A percentile compares a stretch with the other conserved stretches of the same genome.
Conservation (phyloP, 495 filamentous ascomycete species). For the Lophiotrema nucula region DNA sequence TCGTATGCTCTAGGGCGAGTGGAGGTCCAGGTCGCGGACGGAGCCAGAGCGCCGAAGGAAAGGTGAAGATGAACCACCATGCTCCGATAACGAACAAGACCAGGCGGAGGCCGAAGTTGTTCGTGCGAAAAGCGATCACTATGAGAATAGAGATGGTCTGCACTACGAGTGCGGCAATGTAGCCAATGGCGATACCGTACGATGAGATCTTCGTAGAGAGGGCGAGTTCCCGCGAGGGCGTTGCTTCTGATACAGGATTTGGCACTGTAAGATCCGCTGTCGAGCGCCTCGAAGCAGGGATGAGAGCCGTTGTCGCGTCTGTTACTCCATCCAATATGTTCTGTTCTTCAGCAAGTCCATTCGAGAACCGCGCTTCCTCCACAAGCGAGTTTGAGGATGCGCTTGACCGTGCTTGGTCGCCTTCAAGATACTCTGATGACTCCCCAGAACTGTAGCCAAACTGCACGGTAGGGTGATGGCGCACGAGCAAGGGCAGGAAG, state of each 20-base stretch:
- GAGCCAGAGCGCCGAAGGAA: slow-evolving; percentile 89
- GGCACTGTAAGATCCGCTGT: slow-evolving; percentile 24
- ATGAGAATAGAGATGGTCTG: slow-evolving; percentile 43
- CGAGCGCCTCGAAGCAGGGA: slow-evolving; percentile 11
- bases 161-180: slow-evolving; percentile 43
- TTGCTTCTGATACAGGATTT: slow-evolving; percentile 19
- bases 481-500: slow-evolving; percentile 47
- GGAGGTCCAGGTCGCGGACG: slow-evolving; percentile 86
- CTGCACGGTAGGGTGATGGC: slow-evolving; percentile 43
- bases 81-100: slow-evolving; percentile 82
- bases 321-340: slow-evolving; percentile 21
- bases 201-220: slow-evolving; percentile 47
- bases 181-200: slow-evolving; percentile 46
- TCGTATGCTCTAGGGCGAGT: slow-evolving; percentile 43
- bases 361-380: slow-evolving; percentile 18
- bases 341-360: slow-evolving; percentile 26
- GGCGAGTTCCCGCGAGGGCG: slow-evolving; percentile 37
- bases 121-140: slow-evolving; percentile 22
- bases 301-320: slow-evolving; percentile 38
- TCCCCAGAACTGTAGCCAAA: slow-evolving; percentile 16
- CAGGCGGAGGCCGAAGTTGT: slow-evolving; percentile 51
- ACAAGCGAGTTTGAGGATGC: slow-evolving; percentile 4
- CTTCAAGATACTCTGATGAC: slow-evolving; percentile 19
- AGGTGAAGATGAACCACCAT: slow-evolving; percentile 93
- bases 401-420: slow-evolving; percentile 9